Conservation (phyloP, 768 basidiomycete species). For the Russula sp. region DNA sequence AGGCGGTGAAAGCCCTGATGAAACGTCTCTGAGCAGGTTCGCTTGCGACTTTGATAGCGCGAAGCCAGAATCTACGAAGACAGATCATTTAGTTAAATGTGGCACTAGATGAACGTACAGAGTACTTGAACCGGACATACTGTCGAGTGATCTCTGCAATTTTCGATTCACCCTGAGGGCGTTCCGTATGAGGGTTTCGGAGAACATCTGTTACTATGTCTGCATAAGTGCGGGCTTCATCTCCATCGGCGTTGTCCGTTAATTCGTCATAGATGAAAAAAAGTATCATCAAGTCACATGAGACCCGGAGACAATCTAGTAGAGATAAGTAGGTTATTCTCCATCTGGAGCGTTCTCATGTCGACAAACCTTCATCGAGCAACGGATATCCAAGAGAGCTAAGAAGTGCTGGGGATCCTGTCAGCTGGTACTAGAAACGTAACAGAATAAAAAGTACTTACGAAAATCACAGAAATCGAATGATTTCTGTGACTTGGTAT, state of each 20-base stretch:
- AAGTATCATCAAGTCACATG: constrained; percentile 13
- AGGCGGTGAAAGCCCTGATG: constrained; percentile 35
- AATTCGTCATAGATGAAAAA: constrained; percentile 22
- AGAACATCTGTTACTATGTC: constrained; percentile 15
- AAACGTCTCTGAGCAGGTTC: constrained; percentile 31
- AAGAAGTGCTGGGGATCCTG: not conserved
- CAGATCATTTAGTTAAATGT: too few species aligned
- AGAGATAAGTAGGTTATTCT: not conserved
- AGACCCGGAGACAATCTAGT: constrained; percentile 18
- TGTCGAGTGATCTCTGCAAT: constrained; percentile 23
- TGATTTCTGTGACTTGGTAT: constrained; percentile 12
- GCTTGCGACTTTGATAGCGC: constrained; percentile 2
- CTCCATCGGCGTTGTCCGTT: constrained; percentile 11
- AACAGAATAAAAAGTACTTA: not conserved
- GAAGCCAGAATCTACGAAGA: constrained; percentile 17
- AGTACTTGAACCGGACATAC: constrained; percentile 7
- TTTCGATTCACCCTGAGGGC: constrained; percentile 12
- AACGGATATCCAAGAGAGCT: constrained; percentile 10
- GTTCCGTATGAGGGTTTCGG: constrained; percentile 15
- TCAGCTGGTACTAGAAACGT: not conserved
- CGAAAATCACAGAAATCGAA: constrained; percentile 16
- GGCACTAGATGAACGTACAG: too few species aligned
- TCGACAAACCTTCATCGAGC: constrained; percentile 7
- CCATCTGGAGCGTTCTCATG: not conserved
- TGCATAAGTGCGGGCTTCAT: constrained; percentile 7